Evolutionary conservation across 495 filamentous ascomycete species (phyloP).

Genomic region (Zalerion maritima): DNA sequence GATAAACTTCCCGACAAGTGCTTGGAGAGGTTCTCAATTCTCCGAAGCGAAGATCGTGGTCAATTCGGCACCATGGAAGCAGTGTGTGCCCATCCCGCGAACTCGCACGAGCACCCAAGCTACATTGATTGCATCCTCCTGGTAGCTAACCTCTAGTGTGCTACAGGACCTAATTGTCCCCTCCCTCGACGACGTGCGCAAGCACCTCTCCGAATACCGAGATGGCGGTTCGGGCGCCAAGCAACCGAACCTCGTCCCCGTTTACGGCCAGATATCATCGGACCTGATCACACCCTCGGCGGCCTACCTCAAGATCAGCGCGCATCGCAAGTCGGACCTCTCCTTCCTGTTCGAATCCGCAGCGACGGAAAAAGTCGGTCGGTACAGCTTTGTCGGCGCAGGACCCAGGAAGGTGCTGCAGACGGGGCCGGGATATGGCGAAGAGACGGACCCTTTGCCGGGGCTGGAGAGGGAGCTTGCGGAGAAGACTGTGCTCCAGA

Average conservation of each 20-base stretch:
- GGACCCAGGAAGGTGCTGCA: conserved; percentile 75
- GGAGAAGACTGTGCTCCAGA: conserved; percentile 57
- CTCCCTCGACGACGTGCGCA: conserved; percentile 16
- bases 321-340: conserved; percentile 50
- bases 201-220: conserved; percentile 12
- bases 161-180: conserved; percentile 18
- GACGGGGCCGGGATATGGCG: conserved; percentile 76
- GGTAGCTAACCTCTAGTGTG: too few species aligned
- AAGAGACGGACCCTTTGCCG: conserved; percentile 67
- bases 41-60: too few species aligned
- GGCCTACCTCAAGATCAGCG: conserved; percentile 78
- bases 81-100: too few species aligned
- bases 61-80: too few species aligned
- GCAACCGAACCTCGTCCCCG: conserved; percentile 61
- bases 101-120: too few species aligned
- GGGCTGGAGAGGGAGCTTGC: conserved; percentile 65
- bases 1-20: too few species aligned
- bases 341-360: conserved; percentile 93
- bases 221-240: conserved; percentile 12
- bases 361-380: conserved; percentile 78
- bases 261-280: conserved; percentile 75
- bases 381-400: conserved; percentile 90
- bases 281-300: conserved; percentile 83
- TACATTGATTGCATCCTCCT: too few species aligned
- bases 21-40: too few species aligned